Base-by-base conservation (phyloP, 345 rosid genomes). In the Brassica nigra region DNA sequence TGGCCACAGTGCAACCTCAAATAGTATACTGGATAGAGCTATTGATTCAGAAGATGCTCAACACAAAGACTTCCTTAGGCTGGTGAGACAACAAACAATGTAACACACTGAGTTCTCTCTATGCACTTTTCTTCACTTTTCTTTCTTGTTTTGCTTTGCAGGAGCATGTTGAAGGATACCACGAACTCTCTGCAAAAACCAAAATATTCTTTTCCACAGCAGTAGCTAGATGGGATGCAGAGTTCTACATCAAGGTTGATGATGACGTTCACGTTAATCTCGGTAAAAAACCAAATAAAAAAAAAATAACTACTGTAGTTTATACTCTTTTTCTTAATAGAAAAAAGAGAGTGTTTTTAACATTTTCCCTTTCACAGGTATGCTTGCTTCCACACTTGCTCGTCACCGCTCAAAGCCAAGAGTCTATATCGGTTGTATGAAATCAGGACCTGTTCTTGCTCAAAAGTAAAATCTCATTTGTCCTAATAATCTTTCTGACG, bases 111-210 rank as follows among this genome's bases (percentile, higher is more conserved):
- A 54, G 6, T 55, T 64, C 42, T 23, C 27, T 23, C 27, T 23
- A 23, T 23, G 27, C 27, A 23, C 1, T 23, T 23, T 23, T 23
- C 27, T 23, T 39, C 27, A 15, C 31, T 9, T 3, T 34, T 39
- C n/a, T 10, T 28, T 23, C 3, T 20, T n/a, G 4, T 30, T 34
- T 34, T 77, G 76, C 66, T 78, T 78, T 68, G 62, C 76, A 95
- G 99, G 95, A 90, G 70, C 99, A 96, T 59, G 91, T 92, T 67
- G 99, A 96, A 90, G 99, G 99, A 62, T 96, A 96, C 82, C 99
- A 92, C 33, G 98, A 93, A 83, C 86, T 96, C 83, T 89, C 99
- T 58, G 97, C 98, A 44, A 96, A 96, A 89, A 96, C 99, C 44
- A 96, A 96, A 84, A 92, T 68, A 37, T 95, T 89, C 88, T 90